Evolutionary conservation across 2,329 filamentous ascomycete genomes (phyloP), one percentile per base, ranked within the genome.

Genomic region (Blastomyces gilchristii): DNA sequence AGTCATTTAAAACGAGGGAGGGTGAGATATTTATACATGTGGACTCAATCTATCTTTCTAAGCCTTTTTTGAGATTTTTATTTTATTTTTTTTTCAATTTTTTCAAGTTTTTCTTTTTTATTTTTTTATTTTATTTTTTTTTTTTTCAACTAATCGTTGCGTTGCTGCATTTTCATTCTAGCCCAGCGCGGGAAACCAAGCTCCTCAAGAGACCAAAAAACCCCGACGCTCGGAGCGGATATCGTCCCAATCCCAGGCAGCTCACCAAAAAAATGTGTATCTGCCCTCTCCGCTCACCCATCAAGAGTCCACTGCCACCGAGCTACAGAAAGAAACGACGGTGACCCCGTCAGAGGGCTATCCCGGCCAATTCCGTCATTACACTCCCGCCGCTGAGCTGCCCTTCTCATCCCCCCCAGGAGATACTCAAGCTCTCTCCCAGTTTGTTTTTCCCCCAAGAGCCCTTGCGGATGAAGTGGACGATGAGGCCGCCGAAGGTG

Each of bases 231-330:
- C 90, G 54, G 81, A 89, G 68, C 86, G 90, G 66, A 79, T 91
- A 65, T 85, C 83, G 43, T 85, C 84, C 39, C 83, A 85, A 68
- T 79, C 79, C 22, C 76, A 73, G 71, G 83, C 84, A 70, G 87
- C 85, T 9, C 85, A 87, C 63, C 73, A 87, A 69, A 80, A 84
- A 69, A 84, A 85, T 70, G 81, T 85, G 62, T 88, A 90, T 66
- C 83, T 96, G 22, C 92, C 91, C 14, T 94, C 91, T 0, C 92
- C 91, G 14, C 77, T 93, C 65, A 96, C 90, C 0, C 80, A 89
- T 69, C 78, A 85, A 69, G 84, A 84, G 56, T 87, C 85, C 12
- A 84, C 81, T 65, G 83, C 85, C 37, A 85, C 83, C 37, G 83
- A 82, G 56, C 73, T 76, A 65, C 81, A 81, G 68, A 90, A 93